Conservation (phyloP, 2,329 filamentous ascomycete genomes). For the Ploettnerulaceae sp. region DNA sequence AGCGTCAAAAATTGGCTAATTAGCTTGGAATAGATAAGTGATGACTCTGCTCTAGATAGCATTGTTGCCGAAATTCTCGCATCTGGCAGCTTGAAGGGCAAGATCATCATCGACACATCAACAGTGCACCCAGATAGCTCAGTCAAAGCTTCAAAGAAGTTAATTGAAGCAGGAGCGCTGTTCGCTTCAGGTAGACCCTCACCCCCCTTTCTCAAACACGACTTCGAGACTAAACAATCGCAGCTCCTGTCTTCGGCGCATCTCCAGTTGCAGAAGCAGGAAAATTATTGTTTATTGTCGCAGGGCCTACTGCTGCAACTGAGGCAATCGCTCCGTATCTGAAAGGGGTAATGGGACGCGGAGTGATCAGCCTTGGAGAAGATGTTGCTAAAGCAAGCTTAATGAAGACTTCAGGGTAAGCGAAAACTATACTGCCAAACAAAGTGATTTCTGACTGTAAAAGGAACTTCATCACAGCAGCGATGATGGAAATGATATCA, state of each 20-base stretch:
- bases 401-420: conserved; percentile 39
- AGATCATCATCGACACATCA: conserved; percentile 32
- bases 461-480: conserved; percentile 37
- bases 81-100: conserved; percentile 26
- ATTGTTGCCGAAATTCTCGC: conserved; percentile 26
- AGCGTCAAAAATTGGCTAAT: background rate
- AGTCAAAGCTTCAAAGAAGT: conserved; percentile 30
- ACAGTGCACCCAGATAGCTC: conserved; percentile 35
- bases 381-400: conserved; percentile 39
- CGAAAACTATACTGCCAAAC: background rate
- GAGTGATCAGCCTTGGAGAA: conserved; percentile 39
- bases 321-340: conserved; percentile 38
- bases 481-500: conserved; percentile 41
- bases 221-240: conserved; percentile 28
- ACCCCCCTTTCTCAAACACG: conserved; percentile 20
- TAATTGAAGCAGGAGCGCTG: conserved; percentile 34
- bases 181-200: conserved; percentile 35
- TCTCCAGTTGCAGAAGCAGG: conserved; percentile 40
- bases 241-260: conserved; percentile 43
- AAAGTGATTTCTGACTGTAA: background rate
- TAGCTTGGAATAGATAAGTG: conserved; percentile 33
- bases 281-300: conserved; percentile 41
- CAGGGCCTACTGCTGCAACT: conserved; percentile 36
- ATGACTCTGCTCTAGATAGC: conserved; percentile 37
- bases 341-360: conserved; percentile 40